phyloP scores from a whole-genome alignment of 345 rosid species.

The Dipteronia dyeriana region DNA sequence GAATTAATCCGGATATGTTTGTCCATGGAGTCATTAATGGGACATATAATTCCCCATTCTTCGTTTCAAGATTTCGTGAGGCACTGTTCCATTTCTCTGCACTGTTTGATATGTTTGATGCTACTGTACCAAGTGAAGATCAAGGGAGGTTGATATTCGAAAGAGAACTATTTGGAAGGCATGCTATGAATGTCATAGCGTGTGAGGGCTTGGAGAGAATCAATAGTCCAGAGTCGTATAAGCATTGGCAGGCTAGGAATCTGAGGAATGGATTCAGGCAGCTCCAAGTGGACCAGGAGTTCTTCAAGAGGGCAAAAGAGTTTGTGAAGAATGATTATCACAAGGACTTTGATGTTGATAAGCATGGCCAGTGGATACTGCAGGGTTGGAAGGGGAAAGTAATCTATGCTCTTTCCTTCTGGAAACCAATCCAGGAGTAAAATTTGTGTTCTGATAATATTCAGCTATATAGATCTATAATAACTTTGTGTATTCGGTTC shows the following conservation, averaged over 20 bases:
- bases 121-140: conserved; percentile 45
- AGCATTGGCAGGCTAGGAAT: conserved; percentile 52
- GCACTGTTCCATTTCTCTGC: conserved; percentile 61
- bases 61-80: conserved; percentile 51
- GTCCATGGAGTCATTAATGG: conserved; percentile 47
- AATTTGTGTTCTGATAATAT: not conserved
- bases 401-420: conserved; percentile 39
- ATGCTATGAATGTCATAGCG: conserved; percentile 56
- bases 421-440: conserved; percentile 38
- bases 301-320: conserved; percentile 27
- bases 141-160: conserved; percentile 49
- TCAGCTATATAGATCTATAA: not conserved
- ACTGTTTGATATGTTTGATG: conserved; percentile 53
- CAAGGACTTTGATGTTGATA: conserved; percentile 45
- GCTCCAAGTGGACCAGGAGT: conserved; percentile 34
- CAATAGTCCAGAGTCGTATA: conserved; percentile 65
- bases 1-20: conserved; percentile 43
- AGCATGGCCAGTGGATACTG: conserved; percentile 50
- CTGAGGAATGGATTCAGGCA: conserved; percentile 52
- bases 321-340: conserved; percentile 36
- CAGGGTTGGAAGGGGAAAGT: conserved; percentile 65
- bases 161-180: conserved; percentile 43
- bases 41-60: conserved; percentile 53
- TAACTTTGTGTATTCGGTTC: too few relatives aligned
- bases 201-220: conserved; percentile 61